These are phyloP conservation scores for Oryza brachyantha DNA, from an alignment of 176 grass and related monocot genomes.

Conservation along the genomic window DNA sequence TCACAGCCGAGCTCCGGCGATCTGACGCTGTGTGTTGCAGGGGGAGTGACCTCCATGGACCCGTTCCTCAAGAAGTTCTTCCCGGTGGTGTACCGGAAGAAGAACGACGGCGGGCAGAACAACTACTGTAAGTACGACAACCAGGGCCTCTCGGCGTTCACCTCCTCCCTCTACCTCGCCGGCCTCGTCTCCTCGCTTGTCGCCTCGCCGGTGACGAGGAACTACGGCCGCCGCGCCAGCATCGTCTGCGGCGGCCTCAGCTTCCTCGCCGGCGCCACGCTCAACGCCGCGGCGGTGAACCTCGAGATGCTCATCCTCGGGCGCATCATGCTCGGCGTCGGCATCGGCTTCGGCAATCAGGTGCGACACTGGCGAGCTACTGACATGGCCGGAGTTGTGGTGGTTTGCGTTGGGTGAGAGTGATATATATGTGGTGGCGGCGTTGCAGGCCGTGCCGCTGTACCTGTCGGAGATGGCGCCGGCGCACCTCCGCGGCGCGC, in stretches of 20 bases:
- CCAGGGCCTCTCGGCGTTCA: slow-evolving; percentile 67
- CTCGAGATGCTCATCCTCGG: slow-evolving; percentile 79
- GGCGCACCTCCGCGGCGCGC: slow-evolving; percentile 75
- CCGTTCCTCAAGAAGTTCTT: slow-evolving; percentile 95
- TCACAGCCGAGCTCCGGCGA: neutral
- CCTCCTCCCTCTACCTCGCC: slow-evolving; percentile 80
- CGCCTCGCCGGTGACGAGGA: slow-evolving; percentile 79
- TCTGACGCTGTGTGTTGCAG: slow-evolving; percentile 35
- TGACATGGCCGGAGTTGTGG: neutral
- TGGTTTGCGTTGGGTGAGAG: neutral
- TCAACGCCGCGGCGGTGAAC: slow-evolving; percentile 69
- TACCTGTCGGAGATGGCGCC: slow-evolving; percentile 96
- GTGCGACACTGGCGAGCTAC: slow-evolving; percentile 7
- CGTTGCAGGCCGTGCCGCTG: slow-evolving; percentile 61
- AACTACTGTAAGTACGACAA: slow-evolving; percentile 98
- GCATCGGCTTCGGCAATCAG: slow-evolving; percentile 92
- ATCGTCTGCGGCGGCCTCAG: slow-evolving; percentile 82
- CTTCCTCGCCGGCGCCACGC: slow-evolving; percentile 75
- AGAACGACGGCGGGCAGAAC: slow-evolving; percentile 58
- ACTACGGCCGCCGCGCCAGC: slow-evolving; percentile 80
- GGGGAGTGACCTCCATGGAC: slow-evolving; percentile 90
- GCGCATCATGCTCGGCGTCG: slow-evolving; percentile 88
- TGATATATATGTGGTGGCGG: neutral
- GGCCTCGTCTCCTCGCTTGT: slow-evolving; percentile 68
- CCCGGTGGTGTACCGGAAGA: slow-evolving; percentile 59